Conservation (phyloP, 2,329 filamentous ascomycete species). For the Diaporthe sp. region DNA sequence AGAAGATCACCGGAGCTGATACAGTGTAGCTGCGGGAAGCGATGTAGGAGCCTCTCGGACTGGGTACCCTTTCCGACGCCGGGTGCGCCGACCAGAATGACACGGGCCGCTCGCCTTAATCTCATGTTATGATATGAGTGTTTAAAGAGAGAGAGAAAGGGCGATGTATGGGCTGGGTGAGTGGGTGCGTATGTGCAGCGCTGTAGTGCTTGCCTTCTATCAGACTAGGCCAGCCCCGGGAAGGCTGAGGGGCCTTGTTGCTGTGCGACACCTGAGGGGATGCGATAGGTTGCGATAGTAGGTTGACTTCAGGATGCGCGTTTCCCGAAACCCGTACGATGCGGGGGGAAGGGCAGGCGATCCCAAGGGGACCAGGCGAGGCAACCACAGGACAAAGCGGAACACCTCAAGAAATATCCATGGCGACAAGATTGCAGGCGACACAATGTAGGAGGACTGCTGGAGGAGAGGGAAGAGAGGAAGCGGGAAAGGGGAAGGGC, state of each 20-base stretch:
- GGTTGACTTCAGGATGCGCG: constrained; percentile 19
- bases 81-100: constrained; percentile 96
- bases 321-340: constrained; percentile 31
- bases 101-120: constrained; percentile 85
- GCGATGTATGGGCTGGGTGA: background rate
- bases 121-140: constrained; percentile 62
- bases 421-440: constrained; percentile 32
- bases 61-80: constrained; percentile 98
- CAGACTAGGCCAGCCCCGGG: constrained; percentile 8
- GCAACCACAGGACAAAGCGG: constrained; percentile 20
- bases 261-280: constrained; percentile 5
- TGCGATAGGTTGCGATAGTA: constrained; percentile 25
- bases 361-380: constrained; percentile 38
- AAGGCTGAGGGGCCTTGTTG: constrained; percentile 4
- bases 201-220: constrained; percentile 40
- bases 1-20: constrained; percentile 96
- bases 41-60: constrained; percentile 86
- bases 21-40: constrained; percentile 89
- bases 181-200: constrained; percentile 36
- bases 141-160: background rate
- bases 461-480: constrained; percentile 7
- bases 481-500: background rate
- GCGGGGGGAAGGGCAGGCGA: constrained; percentile 35
- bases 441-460: constrained; percentile 35
- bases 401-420: constrained; percentile 42